Evolutionary conservation across 2,329 filamentous ascomycete species (phyloP).

Genomic region (Lecanicillium sp.): DNA sequence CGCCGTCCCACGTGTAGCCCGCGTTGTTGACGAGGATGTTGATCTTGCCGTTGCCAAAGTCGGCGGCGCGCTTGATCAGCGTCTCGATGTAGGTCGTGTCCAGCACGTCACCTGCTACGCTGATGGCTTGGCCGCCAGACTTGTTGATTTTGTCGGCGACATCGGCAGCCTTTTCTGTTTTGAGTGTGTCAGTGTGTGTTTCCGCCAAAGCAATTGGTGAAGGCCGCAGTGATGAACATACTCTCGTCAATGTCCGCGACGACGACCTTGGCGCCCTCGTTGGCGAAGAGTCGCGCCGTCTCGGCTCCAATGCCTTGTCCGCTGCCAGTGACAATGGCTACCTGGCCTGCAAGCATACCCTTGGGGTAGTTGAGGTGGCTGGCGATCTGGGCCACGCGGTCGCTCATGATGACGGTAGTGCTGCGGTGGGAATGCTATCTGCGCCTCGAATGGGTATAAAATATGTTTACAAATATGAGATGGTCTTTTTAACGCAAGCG

Average conservation of each 20-base stretch:
- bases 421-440: too few species aligned
- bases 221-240: conserved; percentile 26
- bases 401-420: conserved; percentile 31
- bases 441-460: too few species aligned
- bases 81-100: conserved; percentile 60
- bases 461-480: too few species aligned
- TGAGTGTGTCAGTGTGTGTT: background rate
- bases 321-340: conserved; percentile 80
- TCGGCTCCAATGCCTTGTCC: conserved; percentile 88
- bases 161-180: conserved; percentile 56
- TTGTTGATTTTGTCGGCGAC: conserved; percentile 65
- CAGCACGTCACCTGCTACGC: conserved; percentile 70
- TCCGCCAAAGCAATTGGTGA: background rate
- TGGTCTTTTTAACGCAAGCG: too few species aligned
- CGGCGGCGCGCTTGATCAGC: conserved; percentile 67
- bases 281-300: conserved; percentile 72
- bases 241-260: conserved; percentile 74
- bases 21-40: conserved; percentile 90
- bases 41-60: conserved; percentile 80
- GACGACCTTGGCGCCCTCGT: conserved; percentile 79
- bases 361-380: conserved; percentile 75
- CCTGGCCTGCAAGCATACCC: conserved; percentile 71
- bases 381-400: conserved; percentile 63
- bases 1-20: conserved; percentile 87
- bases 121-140: conserved; percentile 59